Base-by-base conservation (phyloP, 768 basidiomycete genomes). In the Suillus fuscotomentosus region DNA sequence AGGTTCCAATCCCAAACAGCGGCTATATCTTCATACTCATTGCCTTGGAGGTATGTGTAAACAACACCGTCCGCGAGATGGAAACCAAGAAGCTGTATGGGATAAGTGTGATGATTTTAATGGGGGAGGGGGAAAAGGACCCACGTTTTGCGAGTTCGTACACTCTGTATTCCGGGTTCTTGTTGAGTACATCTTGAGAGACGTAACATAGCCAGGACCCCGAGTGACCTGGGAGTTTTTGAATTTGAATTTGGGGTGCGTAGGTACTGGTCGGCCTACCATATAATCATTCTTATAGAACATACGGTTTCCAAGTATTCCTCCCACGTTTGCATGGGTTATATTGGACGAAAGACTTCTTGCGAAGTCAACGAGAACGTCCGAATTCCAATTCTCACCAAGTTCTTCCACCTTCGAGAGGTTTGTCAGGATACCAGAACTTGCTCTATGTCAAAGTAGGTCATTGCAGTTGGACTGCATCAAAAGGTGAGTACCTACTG, bases 1-100 rank as follows among this genome's bases (percentile, higher is more conserved):
- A 89, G 80, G 67, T 90, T 86, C 90, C 90, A 92, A 72, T 92
- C 88, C 89, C 89, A 89, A 3, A 85, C 80, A 5, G 84, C 89
- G 3, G 85, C 76, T 42, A 91, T 91, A 69, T 90, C 88, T 70
- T 89, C 87, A 70, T 91, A 91, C 72, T 91, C 90, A 67, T 85
- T 77, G 15, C 90, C 90, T 56, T 76, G 74, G 27, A 88, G 69
- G 73, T 90, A 90, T 0, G 86, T 90, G 71, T 87, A 86, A 10
- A 86, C 71, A 0, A 82, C 81, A 3, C 89, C 90, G 60, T 90
- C 87, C 3, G 88, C 80, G 7, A 92, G 78, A 70, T 92, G 90
- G 76, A 90, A 89, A 14, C 88, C 89, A 24, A 84, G 74, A 10
- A 86, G 87, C 85, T 86, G 61, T 34, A 38, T 54, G 41, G 39